A percentile compares a stretch with the other conserved stretches of the same genome.
Conservation (phyloP, 2,329 filamentous ascomycete genomes). For the Pestalotiopsis sp. region DNA sequence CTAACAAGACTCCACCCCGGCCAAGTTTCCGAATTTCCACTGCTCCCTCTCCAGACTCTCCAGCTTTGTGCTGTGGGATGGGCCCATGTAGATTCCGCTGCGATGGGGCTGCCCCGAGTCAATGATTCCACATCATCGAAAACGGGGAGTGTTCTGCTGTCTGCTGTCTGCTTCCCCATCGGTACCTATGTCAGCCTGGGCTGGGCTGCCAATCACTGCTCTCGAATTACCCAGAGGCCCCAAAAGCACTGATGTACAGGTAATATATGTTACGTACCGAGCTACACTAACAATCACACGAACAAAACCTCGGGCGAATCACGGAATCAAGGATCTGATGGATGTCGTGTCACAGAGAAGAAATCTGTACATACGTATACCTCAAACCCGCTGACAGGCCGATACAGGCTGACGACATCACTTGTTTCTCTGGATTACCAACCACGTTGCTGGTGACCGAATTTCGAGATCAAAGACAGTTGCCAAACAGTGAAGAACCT, state of each 20-base stretch:
- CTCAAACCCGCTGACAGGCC: neutral
- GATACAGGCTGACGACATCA: neutral
- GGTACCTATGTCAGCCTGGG: neutral
- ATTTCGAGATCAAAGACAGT: too few relatives aligned
- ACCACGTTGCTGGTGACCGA: neutral
- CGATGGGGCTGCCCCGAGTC: neutral
- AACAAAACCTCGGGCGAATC: neutral
- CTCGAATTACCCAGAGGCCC: neutral
- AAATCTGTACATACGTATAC: neutral
- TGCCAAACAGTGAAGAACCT: neutral
- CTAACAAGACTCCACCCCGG: neutral
- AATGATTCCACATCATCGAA: slow-evolving; percentile 8
- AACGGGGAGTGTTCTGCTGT: neutral
- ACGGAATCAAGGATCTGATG: neutral
- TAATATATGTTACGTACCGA: neutral
- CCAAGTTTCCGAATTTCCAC: neutral
- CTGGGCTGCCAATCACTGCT: neutral
- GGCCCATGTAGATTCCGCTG: too few relatives aligned
- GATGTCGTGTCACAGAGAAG: neutral
- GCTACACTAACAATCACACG: neutral
- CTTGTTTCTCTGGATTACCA: neutral
- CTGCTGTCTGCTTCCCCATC: neutral
- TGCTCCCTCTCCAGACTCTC: slow-evolving; percentile 1
- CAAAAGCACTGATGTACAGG: neutral
- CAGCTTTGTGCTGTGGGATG: neutral